A percentile compares a stretch with the other conserved stretches of the same genome.
Evolutionary conservation across 768 basidiomycete species (phyloP).

Genomic region (Trametes meyenii): DNA sequence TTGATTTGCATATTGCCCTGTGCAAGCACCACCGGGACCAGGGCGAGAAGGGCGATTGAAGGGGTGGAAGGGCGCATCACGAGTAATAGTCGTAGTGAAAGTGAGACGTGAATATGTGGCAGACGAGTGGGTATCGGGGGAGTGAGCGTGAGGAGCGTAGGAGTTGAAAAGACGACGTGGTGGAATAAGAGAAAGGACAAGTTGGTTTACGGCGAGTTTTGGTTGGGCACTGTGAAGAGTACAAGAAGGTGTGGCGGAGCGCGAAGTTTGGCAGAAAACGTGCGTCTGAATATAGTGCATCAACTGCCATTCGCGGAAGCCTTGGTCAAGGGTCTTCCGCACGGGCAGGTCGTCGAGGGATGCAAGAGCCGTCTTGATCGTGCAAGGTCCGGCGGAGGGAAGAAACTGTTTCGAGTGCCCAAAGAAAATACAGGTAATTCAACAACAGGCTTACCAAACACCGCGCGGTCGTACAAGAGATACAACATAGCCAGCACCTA

Average conservation of each 20-base stretch:
- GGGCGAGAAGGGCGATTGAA: constrained; percentile 35
- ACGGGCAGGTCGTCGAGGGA: no score
- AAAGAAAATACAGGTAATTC: neutral
- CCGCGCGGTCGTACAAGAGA: neutral
- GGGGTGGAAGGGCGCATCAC: constrained; percentile 26
- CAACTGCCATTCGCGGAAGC: neutral
- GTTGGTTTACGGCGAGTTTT: neutral
- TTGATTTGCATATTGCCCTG: constrained; percentile 52
- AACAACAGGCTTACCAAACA: neutral
- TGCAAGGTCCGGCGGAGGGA: no score
- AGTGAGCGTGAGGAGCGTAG: constrained; percentile 11
- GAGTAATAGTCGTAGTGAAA: neutral
- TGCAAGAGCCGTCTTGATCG: no score
- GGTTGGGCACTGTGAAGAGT: constrained; percentile 15
- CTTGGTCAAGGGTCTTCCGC: neutral
- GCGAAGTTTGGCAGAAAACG: neutral
- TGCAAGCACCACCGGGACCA: constrained; percentile 41
- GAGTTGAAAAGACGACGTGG: constrained; percentile 1
- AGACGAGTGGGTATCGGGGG: constrained; percentile 5
- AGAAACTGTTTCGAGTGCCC: neutral
- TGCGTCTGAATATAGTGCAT: neutral
- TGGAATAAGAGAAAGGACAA: neutral
- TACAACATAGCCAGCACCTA: constrained; percentile 28
- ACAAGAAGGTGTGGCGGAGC: constrained; percentile 7
- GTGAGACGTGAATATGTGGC: neutral